phyloP scores from a whole-genome alignment of 2,329 filamentous ascomycete genomes.

The Talaromyces piceae region DNA sequence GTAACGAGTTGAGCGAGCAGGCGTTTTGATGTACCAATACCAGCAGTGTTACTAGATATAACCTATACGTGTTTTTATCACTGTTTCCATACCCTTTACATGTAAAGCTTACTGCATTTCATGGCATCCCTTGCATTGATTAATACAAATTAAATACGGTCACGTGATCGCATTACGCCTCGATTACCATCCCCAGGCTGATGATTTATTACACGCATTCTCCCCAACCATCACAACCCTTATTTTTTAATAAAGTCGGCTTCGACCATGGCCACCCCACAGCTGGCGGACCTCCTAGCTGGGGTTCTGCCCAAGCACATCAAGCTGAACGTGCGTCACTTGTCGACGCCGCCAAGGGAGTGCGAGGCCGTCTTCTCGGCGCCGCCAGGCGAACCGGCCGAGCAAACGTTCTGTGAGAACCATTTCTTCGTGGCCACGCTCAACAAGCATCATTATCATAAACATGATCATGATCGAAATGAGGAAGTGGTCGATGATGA shows the following conservation, averaged over 20 bases:
- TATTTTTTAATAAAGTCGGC: background rate
- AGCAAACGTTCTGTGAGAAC: constrained; percentile 77
- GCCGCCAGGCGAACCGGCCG: constrained; percentile 61
- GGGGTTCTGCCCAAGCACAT: constrained; percentile 46
- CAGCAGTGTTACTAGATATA: background rate
- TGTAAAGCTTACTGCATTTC: background rate
- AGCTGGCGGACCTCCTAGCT: constrained; percentile 42
- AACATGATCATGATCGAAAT: too few species aligned
- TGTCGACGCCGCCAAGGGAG: constrained; percentile 74
- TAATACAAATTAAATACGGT: background rate
- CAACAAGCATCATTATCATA: too few species aligned
- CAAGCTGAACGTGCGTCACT: constrained; percentile 68
- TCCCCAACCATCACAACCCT: background rate
- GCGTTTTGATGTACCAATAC: background rate
- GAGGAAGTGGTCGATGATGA: constrained; percentile 29
- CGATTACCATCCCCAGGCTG: too few species aligned
- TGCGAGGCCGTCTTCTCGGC: constrained; percentile 72
- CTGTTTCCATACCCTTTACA: background rate
- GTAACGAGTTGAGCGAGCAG: background rate
- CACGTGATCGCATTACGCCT: background rate
- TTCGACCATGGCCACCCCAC: constrained; percentile 22
- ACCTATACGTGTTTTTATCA: background rate
- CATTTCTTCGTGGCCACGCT: constrained; percentile 65
- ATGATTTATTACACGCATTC: too few species aligned
- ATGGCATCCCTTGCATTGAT: background rate